Evolutionary conservation across 176 grass and related monocot genomes (phyloP).

Genomic region (Phoenix dactylifera): DNA sequence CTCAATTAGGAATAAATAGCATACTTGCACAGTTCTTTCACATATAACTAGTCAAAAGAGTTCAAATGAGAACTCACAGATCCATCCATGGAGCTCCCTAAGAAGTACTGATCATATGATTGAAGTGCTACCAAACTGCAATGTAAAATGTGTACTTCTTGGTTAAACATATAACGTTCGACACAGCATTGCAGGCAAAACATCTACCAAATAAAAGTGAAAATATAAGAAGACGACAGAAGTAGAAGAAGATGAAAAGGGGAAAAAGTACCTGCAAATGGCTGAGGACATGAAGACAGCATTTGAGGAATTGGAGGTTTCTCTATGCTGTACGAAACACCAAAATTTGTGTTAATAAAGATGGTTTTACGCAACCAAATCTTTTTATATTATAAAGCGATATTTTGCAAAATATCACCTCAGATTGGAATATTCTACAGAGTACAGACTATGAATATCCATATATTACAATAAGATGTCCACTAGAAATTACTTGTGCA

Average conservation of each 20-base stretch:
- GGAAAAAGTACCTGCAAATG: conserved; percentile 45
- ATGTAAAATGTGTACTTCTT: conserved; percentile 18
- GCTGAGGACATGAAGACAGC: conserved; percentile 38
- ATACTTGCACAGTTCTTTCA: neutral
- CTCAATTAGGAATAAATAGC: no score
- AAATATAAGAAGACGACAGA: neutral
- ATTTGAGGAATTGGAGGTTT: conserved; percentile 26
- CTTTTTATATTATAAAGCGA: no score
- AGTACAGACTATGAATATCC: no score
- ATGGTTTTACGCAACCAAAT: no score
- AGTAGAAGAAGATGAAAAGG: neutral
- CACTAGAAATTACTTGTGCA: no score
- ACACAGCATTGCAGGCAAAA: no score
- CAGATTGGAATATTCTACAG: no score
- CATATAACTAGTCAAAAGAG: neutral
- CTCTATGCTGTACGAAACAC: neutral
- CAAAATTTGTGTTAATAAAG: neutral
- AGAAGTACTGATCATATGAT: conserved; percentile 61
- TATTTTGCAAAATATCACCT: no score
- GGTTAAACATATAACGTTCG: neutral
- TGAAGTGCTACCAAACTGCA: conserved; percentile 51
- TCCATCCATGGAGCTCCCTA: conserved; percentile 80
- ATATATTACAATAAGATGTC: no score
- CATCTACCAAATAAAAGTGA: neutral
- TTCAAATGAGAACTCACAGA: conserved; percentile 32